These are phyloP conservation scores for Cutaneotrichosporon cutaneum DNA, from an alignment of 1,284 basidiomycete genomes.

Conservation along the genomic window DNA sequence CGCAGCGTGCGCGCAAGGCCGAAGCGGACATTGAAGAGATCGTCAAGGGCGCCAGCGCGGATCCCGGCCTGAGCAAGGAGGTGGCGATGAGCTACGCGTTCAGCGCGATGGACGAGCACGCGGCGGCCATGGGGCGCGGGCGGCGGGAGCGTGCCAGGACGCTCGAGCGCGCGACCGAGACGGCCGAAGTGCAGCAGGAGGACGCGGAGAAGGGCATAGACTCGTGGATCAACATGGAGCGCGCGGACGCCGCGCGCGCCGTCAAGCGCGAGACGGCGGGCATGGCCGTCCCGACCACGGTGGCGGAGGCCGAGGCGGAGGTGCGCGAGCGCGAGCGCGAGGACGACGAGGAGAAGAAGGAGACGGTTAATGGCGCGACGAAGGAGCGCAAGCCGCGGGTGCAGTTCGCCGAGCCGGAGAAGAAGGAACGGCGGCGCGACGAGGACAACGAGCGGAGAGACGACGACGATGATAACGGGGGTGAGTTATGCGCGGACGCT, in stretches of 20 bases:
- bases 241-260: slow-evolving; percentile 11
- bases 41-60: slow-evolving; percentile 29
- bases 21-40: slow-evolving; percentile 28
- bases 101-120: slow-evolving; percentile 33
- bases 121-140: slow-evolving; percentile 6
- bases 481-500: slow-evolving; percentile 18
- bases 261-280: slow-evolving; percentile 23
- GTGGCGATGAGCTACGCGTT: slow-evolving; percentile 48
- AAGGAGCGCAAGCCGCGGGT: slow-evolving; percentile 9
- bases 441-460: slow-evolving; percentile 12
- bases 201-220: slow-evolving; percentile 34
- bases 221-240: slow-evolving; percentile 42
- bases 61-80: slow-evolving; percentile 32
- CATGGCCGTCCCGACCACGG: slow-evolving; percentile 23
- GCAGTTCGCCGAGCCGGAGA: slow-evolving; percentile 1
- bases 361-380: slow-evolving; percentile 5
- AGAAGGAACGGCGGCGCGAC: slow-evolving; percentile 10
- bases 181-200: slow-evolving; percentile 24
- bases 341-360: slow-evolving; percentile 17
- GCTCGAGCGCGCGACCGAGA: slow-evolving; percentile 20
- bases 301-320: slow-evolving; percentile 21
- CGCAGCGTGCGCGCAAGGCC: slow-evolving; percentile 18
- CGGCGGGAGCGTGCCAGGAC: slow-evolving; percentile 1
- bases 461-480: slow-evolving; percentile 27
- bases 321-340: slow-evolving; percentile 13